Conservation (phyloP, 139 green algal species). For the Chlorella vulgaris region DNA sequence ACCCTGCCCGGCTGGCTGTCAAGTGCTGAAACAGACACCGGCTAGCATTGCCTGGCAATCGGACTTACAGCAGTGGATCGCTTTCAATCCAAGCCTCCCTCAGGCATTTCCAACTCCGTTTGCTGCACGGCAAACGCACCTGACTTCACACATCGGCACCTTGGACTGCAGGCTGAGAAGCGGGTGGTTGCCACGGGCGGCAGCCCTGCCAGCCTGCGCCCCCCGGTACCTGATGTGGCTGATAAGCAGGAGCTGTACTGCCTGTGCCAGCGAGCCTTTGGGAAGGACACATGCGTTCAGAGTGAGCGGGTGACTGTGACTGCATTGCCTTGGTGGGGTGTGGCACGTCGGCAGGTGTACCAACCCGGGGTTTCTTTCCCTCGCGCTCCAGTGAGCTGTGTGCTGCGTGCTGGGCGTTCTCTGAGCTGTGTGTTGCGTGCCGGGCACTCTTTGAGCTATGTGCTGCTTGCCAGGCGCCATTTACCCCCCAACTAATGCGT, state of each 20-base stretch:
- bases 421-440: no score
- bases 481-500: no score
- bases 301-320: neutral
- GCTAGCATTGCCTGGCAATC: no score
- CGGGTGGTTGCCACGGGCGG: constrained; percentile 37
- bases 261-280: constrained; percentile 67
- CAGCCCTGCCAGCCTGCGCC: neutral
- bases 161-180: constrained; percentile 38
- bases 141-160: neutral
- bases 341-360: no score
- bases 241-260: constrained; percentile 63
- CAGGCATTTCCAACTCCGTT: neutral
- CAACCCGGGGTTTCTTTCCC: no score
- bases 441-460: no score
- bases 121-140: neutral
- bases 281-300: constrained; percentile 25
- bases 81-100: no score
- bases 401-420: no score
- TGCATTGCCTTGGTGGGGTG: no score
- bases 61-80: no score
- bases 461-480: no score
- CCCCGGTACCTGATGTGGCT: neutral
- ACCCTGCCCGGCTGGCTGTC: neutral
- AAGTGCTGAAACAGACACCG: neutral
- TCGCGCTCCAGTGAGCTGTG: no score